Conservation (phyloP, 2,329 filamentous ascomycete genomes). For the Bimuria novae-zelandiae region DNA sequence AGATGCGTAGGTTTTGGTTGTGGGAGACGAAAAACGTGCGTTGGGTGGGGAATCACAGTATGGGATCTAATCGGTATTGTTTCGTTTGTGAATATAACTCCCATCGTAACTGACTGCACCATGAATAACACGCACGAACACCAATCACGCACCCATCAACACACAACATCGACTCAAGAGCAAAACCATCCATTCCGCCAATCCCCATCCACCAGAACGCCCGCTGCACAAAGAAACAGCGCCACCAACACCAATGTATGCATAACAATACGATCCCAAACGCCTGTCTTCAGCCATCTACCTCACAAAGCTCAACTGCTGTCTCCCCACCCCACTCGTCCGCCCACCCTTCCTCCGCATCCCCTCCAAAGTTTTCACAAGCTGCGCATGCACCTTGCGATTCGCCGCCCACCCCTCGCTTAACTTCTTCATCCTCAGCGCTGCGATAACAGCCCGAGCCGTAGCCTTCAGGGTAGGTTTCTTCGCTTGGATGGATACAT, state of each 20-base stretch:
- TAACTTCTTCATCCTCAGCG: slow-evolving; percentile 56
- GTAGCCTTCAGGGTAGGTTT: slow-evolving; percentile 55
- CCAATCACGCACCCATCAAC: too few species aligned
- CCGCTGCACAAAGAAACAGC: too few species aligned
- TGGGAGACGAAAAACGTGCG: too few species aligned
- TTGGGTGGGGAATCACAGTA: too few species aligned
- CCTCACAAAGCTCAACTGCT: slow-evolving; percentile 19
- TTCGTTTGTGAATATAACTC: too few species aligned
- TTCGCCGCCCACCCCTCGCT: slow-evolving; percentile 56
- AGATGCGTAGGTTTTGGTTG: too few species aligned
- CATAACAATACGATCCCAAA: slow-evolving; percentile 2
- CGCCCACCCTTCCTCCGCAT: slow-evolving; percentile 43
- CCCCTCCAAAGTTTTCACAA: slow-evolving; percentile 52
- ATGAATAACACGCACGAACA: too few species aligned
- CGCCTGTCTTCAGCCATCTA: slow-evolving; percentile 9
- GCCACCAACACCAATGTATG: not conserved
- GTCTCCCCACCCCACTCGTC: slow-evolving; percentile 8
- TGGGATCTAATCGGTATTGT: too few species aligned
- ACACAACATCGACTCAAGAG: too few species aligned
- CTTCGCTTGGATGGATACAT: slow-evolving; percentile 50
- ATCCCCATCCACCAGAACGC: too few species aligned
- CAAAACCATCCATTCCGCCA: too few species aligned
- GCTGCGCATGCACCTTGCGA: slow-evolving; percentile 53
- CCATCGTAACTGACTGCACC: too few species aligned
- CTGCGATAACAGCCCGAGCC: slow-evolving; percentile 55